phyloP scores from a whole-genome alignment of 495 filamentous ascomycete genomes.

The Penicillium psychrofluorescens region DNA sequence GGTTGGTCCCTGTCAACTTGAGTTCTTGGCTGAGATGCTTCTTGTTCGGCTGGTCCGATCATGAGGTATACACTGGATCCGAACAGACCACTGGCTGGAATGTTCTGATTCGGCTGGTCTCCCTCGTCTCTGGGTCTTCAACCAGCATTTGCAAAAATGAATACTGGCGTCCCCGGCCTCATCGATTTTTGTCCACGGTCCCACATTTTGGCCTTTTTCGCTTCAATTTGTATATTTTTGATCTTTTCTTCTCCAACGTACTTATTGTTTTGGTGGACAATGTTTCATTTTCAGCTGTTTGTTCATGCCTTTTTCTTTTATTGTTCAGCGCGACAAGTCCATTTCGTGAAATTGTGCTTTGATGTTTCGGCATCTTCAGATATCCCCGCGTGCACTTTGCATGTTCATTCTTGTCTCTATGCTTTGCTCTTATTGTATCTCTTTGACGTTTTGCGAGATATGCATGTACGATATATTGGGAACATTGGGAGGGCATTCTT shows the following conservation, averaged over 20 bases:
- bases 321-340: constrained; percentile 3
- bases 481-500: constrained; percentile 16
- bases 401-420: constrained; percentile 8
- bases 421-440: constrained; percentile 4
- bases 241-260: neutral
- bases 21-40: neutral
- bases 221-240: constrained; percentile 6
- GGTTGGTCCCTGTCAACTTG: no score
- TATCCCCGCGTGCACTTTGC: constrained; percentile 16
- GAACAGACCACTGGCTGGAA: no score
- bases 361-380: constrained; percentile 9
- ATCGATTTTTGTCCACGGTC: neutral
- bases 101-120: no score
- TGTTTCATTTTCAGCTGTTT: neutral
- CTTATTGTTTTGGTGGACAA: neutral
- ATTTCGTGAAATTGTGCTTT: constrained; percentile 7
- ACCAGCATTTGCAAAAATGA: constrained; percentile 12
- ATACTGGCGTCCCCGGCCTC: constrained; percentile 11
- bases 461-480: constrained; percentile 16
- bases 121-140: neutral
- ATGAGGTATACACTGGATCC: no score
- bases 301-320: neutral
- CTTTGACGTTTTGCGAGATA: constrained; percentile 12
- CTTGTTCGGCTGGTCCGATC: constrained; percentile 16
- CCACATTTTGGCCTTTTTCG: neutral